phyloP scores from a whole-genome alignment of 108 stramenopile genomes.

The Skeletonema menzelii region DNA sequence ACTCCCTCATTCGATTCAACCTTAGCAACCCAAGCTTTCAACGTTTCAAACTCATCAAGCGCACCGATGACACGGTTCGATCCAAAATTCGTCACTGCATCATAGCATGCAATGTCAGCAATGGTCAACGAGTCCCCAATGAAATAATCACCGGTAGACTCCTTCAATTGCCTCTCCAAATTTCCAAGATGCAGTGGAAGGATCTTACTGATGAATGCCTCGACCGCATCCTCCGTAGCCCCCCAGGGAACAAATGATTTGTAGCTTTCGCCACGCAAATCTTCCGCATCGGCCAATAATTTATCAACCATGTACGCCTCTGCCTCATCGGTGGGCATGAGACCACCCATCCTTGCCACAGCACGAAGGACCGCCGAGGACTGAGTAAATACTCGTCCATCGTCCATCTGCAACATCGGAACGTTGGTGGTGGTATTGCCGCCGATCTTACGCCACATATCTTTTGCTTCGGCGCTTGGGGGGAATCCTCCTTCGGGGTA shows the following conservation, averaged over 20 bases:
- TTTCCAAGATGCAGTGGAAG: constrained; percentile 40
- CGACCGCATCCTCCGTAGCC: constrained; percentile 18
- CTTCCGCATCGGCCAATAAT: constrained; percentile 37
- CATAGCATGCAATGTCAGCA: constrained; percentile 39
- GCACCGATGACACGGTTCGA: constrained; percentile 6
- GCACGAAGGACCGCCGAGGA: constrained; percentile 36
- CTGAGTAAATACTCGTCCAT: constrained; percentile 39
- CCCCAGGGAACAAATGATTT: constrained; percentile 33
- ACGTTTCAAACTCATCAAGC: constrained; percentile 11
- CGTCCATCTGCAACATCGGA: constrained; percentile 21
- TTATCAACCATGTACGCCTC: constrained; percentile 31
- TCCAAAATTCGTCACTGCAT: constrained; percentile 36
- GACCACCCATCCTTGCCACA: constrained; percentile 28
- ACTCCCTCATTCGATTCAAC: constrained; percentile 30
- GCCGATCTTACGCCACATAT: constrained; percentile 20
- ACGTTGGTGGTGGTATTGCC: constrained; percentile 36
- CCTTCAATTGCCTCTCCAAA: constrained; percentile 39
- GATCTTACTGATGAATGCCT: constrained; percentile 18
- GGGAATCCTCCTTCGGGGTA: constrained; percentile 16
- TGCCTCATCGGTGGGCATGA: constrained; percentile 13
- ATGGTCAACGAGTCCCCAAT: constrained; percentile 26
- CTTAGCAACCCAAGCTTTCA: constrained; percentile 21
- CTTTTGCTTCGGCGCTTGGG: constrained; percentile 18
- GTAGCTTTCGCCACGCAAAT: constrained; percentile 27
- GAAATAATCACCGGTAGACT: constrained; percentile 21